These are phyloP conservation scores for Tolypocladium endophyticum DNA, from an alignment of 2,329 filamentous ascomycete species.

Conservation along the genomic window DNA sequence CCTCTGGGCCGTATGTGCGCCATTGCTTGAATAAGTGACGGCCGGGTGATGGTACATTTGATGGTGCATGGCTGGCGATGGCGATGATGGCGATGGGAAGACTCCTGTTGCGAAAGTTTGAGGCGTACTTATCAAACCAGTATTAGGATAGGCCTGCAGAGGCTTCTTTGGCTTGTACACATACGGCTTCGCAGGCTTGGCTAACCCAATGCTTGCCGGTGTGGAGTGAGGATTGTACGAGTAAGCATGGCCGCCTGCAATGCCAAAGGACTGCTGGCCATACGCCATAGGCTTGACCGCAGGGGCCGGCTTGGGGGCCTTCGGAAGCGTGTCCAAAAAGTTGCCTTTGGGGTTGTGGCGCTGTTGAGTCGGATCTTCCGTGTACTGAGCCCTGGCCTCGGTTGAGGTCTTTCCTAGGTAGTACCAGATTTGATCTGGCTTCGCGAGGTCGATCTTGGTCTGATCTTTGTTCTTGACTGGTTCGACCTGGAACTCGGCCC, in stretches of 20 bases:
- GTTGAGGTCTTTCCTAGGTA: conserved; percentile 82
- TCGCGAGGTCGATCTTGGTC: conserved; percentile 60
- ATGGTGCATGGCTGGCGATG: conserved; percentile 3
- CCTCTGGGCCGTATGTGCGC: conserved; percentile 6
- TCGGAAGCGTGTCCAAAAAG: conserved; percentile 60
- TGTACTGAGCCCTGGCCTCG: conserved; percentile 84
- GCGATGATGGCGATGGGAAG: conserved; percentile 3
- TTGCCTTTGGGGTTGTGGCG: conserved; percentile 59
- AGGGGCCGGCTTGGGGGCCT: conserved; percentile 30
- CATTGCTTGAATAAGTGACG: not conserved
- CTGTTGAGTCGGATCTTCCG: conserved; percentile 56
- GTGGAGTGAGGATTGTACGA: conserved; percentile 3
- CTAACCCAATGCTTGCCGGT: not conserved
- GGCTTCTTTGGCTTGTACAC: conserved; percentile 39
- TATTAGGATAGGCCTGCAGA: conserved; percentile 11
- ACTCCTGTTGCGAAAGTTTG: conserved; percentile 13
- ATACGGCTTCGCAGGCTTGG: conserved; percentile 36
- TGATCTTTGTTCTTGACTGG: conserved; percentile 48
- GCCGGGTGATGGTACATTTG: conserved; percentile 4
- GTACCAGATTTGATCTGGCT: conserved; percentile 72
- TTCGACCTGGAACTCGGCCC: conserved; percentile 70
- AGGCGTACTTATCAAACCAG: conserved; percentile 11
- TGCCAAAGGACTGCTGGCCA: conserved; percentile 1
- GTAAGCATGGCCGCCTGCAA: conserved; percentile 7
- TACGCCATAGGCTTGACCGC: conserved; percentile 10